Evolutionary conservation across 192 early-diverging fungal species (phyloP), one percentile per base, ranked within the genome.

Genomic region (Piromyces finnis): DNA sequence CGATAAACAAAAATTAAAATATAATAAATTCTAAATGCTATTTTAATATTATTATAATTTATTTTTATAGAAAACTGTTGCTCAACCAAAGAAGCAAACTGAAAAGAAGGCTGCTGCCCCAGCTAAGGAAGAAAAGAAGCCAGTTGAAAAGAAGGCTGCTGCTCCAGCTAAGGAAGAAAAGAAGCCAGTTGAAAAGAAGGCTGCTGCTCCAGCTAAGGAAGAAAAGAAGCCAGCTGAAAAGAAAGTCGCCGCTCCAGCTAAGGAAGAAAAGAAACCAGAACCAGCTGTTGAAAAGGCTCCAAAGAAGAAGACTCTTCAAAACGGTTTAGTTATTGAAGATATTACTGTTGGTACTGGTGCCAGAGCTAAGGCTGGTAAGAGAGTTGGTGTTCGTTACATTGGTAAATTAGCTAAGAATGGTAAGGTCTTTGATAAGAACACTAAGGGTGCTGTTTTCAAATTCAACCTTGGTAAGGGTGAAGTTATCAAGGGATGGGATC

Each of bases 401-500:
- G 97, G 97, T 81, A 93, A 92, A 84, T 88, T 98, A 78, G 88
- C 86, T 80, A 68, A 68, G 26, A 96, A 89, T 88, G 97, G 97
- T 83, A 98, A 95, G 86, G 94, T 96, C 29, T 98, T 98, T 88
- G 97, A 98, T 91, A 88, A 92, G 87, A 97, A 97, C 90, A 94
- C 90, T 77, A 91, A 89, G 82, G 96, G 96, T 79, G 89, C 92
- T 82, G 94, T 95, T 0, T 96, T 98, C 87, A 89, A 89, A 78
- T 87, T 98, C 39, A 95, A 95, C 29, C 85, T 83, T 78, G 88
- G 88, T 18, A 86, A 86, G 28, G 92, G 93, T 82, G 95, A 98
- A 85, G 97, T 98, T 80, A 98, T 98, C 86, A 94, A 94, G 86
- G 97, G 96, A 78, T 97, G 96, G 97, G 97, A 98, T 87, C 82